phyloP scores from a whole-genome alignment of 805 yeast genomes.

The Tetrapisispora phaffii region DNA sequence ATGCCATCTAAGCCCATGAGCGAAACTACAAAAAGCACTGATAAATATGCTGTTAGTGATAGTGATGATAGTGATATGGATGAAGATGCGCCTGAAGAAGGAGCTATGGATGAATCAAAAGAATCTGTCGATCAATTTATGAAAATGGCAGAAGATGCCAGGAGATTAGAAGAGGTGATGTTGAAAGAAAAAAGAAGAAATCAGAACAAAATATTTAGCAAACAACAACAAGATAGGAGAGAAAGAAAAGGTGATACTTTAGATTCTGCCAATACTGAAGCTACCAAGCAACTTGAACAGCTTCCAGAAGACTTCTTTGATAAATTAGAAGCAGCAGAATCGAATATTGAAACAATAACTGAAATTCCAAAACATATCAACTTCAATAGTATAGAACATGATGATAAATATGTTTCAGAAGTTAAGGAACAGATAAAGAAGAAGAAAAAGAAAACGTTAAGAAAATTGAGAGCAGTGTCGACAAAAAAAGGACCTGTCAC shows the following conservation, averaged over 20 bases:
- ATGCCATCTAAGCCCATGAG: background rate
- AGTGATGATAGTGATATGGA: constrained; percentile 19
- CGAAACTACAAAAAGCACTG: background rate
- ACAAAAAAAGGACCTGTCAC: constrained; percentile 35
- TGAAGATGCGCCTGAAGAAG: constrained; percentile 47
- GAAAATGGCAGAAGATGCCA: constrained; percentile 21
- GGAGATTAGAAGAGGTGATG: constrained; percentile 17
- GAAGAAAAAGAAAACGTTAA: constrained; percentile 29
- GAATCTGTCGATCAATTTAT: constrained; percentile 17
- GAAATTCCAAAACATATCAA: constrained; percentile 27
- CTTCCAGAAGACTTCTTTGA: constrained; percentile 35
- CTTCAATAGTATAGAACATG: constrained; percentile 24
- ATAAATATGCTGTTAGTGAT: constrained; percentile 1
- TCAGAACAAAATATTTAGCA: constrained; percentile 19
- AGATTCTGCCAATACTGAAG: constrained; percentile 8
- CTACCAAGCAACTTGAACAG: constrained; percentile 28
- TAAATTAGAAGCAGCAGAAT: constrained; percentile 16
- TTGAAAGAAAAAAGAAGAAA: constrained; percentile 30
- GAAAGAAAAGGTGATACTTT: constrained; percentile 11
- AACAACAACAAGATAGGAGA: constrained; percentile 28
- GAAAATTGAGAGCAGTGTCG: constrained; percentile 22
- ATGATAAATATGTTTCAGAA: constrained; percentile 11
- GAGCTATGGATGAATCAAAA: constrained; percentile 26
- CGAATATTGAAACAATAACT: constrained; percentile 8
- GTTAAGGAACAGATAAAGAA: constrained; percentile 12